Percentiles rank a stretch among this genome's conserved stretches.
Conservation (phyloP, 768 basidiomycete species). For the Termitomyces sp. region DNA sequence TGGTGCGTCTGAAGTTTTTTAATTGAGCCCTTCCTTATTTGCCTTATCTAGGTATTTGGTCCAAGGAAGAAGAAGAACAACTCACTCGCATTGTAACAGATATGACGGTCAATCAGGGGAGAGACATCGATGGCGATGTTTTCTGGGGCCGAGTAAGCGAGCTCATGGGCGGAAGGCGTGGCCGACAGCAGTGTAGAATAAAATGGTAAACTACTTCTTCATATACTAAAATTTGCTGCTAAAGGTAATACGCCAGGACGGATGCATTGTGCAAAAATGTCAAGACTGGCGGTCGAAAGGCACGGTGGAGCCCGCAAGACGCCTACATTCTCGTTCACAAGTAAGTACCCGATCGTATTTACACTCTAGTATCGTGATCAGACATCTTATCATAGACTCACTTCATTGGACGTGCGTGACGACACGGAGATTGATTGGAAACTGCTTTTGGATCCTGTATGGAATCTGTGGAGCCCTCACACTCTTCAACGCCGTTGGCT, state of each 20-base stretch:
- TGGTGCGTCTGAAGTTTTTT: constrained; percentile 32
- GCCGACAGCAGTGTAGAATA: constrained; percentile 80
- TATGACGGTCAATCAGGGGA: constrained; percentile 70
- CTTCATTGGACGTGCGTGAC: constrained; percentile 67
- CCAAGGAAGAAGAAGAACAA: constrained; percentile 73
- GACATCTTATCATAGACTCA: constrained; percentile 43
- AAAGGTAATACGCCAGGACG: constrained; percentile 42
- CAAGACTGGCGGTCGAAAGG: constrained; percentile 66
- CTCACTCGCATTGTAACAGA: constrained; percentile 71
- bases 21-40: background rate
- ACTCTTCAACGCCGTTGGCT: constrained; percentile 75
- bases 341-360: constrained; percentile 32
- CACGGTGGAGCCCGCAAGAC: constrained; percentile 73
- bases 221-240: background rate
- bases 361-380: constrained; percentile 1
- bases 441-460: constrained; percentile 61
- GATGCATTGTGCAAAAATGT: constrained; percentile 68
- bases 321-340: constrained; percentile 80
- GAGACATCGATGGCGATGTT: constrained; percentile 70
- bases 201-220: constrained; percentile 55
- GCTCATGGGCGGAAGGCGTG: constrained; percentile 70
- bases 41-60: constrained; percentile 53
- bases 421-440: constrained; percentile 89
- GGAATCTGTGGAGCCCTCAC: constrained; percentile 86
- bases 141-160: constrained; percentile 80